Percentiles rank a stretch among this genome's conserved stretches.
Evolutionary conservation across 441 rosid species (phyloP).

Genomic region (Croton setiger): DNA sequence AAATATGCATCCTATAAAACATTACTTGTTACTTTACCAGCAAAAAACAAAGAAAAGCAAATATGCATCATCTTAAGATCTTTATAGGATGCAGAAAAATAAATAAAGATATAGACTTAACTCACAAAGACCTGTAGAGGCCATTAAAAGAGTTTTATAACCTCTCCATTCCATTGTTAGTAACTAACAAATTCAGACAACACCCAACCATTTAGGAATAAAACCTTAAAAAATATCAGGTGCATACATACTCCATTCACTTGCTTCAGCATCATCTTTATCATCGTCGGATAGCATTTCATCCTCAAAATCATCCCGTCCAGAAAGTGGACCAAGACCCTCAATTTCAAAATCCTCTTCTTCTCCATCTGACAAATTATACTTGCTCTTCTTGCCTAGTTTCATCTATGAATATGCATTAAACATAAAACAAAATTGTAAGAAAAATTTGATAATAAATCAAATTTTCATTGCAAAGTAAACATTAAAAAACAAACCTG

Average conservation of each 20-base stretch:
- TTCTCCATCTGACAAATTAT: conserved; percentile 86
- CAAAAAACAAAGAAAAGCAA: background rate
- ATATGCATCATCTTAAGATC: no score
- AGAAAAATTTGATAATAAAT: no score
- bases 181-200: background rate
- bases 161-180: background rate
- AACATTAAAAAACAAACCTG: conserved; percentile 42
- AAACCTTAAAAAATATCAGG: background rate
- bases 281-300: conserved; percentile 60
- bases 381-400: conserved; percentile 59
- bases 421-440: no score
- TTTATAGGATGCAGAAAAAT: background rate
- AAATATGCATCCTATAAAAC: no score
- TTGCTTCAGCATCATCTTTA: conserved; percentile 37
- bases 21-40: no score
- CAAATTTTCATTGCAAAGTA: background rate
- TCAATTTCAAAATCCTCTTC: conserved; percentile 54
- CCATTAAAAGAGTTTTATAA: no score
- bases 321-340: conserved; percentile 41
- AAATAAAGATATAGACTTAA: background rate
- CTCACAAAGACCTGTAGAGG: no score
- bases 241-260: conserved; percentile 41
- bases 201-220: background rate
- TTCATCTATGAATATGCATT: conserved; percentile 53
- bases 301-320: conserved; percentile 72